A percentile compares a stretch with the other conserved stretches of the same genome.
These are phyloP conservation scores for Exophiala alcalophila DNA, from an alignment of 2,329 filamentous ascomycete species.

Conservation along the genomic window DNA sequence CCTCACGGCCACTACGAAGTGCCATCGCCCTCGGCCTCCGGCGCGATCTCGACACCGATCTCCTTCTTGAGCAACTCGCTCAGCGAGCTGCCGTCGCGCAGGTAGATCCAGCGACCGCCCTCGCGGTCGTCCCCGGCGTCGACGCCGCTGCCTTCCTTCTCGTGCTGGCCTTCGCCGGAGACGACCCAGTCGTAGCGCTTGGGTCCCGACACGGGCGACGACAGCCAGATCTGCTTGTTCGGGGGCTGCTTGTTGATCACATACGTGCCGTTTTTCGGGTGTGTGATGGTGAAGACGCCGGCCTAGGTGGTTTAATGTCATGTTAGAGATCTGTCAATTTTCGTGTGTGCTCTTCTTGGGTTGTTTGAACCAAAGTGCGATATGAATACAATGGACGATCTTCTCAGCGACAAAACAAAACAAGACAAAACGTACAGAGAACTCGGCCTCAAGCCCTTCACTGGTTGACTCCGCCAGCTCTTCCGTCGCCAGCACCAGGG, in stretches of 20 bases:
- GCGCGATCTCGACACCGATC: constrained; percentile 62
- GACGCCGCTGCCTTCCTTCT: constrained; percentile 72
- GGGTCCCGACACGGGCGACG: constrained; percentile 83
- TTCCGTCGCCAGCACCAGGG: constrained; percentile 62
- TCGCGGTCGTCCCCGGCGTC: constrained; percentile 32
- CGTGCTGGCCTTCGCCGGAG: constrained; percentile 64
- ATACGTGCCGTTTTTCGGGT: constrained; percentile 69
- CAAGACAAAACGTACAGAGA: constrained; percentile 66
- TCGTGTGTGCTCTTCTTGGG: too few species aligned
- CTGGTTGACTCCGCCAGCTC: constrained; percentile 66
- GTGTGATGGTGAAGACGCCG: constrained; percentile 76
- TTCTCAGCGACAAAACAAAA: too few species aligned
- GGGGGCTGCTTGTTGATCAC: constrained; percentile 98
- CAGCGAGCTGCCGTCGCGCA: constrained; percentile 76
- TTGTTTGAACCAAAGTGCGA: too few species aligned
- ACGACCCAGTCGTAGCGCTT: constrained; percentile 93
- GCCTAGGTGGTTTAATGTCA: too few species aligned
- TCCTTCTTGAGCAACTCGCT: constrained; percentile 71
- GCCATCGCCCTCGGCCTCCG: constrained; percentile 30
- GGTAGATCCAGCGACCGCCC: constrained; percentile 78
- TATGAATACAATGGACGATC: too few species aligned
- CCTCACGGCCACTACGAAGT: constrained; percentile 18
- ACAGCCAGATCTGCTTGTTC: constrained; percentile 97
- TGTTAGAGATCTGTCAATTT: too few species aligned
- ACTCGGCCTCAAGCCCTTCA: constrained; percentile 79